A percentile compares a stretch with the other conserved stretches of the same genome.
These are phyloP conservation scores for Oryza meyeriana DNA, from an alignment of 176 grass and related monocot species.

Conservation along the genomic window DNA sequence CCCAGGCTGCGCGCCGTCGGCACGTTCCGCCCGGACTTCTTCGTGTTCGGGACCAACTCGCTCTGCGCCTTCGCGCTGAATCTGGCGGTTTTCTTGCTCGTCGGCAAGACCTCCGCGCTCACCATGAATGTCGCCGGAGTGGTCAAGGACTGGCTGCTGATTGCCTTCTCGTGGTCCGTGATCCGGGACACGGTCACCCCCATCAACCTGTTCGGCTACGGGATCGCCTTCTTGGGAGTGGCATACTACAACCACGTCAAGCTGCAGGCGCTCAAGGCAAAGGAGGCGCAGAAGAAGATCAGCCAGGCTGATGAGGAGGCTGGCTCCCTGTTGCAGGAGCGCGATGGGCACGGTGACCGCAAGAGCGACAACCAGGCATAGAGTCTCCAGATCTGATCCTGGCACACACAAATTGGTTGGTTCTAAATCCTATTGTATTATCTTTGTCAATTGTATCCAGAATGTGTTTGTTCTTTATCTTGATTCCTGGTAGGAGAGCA, in stretches of 20 bases:
- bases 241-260: slow-evolving; percentile 93
- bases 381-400: slow-evolving; percentile 19
- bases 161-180: slow-evolving; percentile 96
- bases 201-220: slow-evolving; percentile 88
- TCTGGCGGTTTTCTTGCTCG: slow-evolving; percentile 88
- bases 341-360: slow-evolving; percentile 43
- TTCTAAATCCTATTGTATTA: slow-evolving; percentile 22
- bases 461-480: slow-evolving; percentile 15
- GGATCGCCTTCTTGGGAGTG: slow-evolving; percentile 83
- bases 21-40: slow-evolving; percentile 73
- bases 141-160: slow-evolving; percentile 95
- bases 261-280: slow-evolving; percentile 82
- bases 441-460: not conserved
- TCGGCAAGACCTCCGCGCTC: slow-evolving; percentile 93
- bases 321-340: slow-evolving; percentile 66
- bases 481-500: not conserved
- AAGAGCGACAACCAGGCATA: slow-evolving; percentile 80
- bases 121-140: slow-evolving; percentile 97
- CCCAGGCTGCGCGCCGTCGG: slow-evolving; percentile 55
- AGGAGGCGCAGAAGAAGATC: slow-evolving; percentile 76
- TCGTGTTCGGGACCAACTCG: slow-evolving; percentile 85
- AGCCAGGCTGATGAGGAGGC: slow-evolving; percentile 61
- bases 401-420: slow-evolving; percentile 35
- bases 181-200: slow-evolving; percentile 85
- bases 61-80: slow-evolving; percentile 93